Evolutionary conservation across 805 yeast species (phyloP).

Genomic region (Candida suzukii): DNA sequence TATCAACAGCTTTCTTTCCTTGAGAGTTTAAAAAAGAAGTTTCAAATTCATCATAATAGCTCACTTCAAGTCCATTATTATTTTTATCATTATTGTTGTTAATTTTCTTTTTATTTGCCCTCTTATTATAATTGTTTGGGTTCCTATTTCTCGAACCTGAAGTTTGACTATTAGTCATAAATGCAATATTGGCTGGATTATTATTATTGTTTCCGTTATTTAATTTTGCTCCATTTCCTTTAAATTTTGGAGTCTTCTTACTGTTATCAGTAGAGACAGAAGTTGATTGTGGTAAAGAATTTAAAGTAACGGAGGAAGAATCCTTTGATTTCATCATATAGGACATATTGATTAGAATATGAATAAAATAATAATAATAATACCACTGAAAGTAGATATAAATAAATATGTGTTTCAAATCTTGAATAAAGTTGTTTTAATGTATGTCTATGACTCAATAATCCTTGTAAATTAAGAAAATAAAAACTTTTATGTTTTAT

Average conservation of each 20-base stretch:
- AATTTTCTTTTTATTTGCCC: neutral
- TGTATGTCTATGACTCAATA: no score
- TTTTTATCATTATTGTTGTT: neutral
- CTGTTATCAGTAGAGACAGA: neutral
- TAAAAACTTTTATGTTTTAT: no score
- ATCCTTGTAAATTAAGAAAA: no score
- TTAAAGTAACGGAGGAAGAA: neutral
- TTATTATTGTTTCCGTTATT: no score
- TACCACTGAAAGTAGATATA: no score
- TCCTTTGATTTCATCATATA: neutral
- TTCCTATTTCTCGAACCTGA: neutral
- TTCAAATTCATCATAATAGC: conserved; percentile 10
- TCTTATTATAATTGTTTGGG: neutral
- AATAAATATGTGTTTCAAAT: no score
- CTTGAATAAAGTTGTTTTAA: no score
- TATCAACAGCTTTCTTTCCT: conserved; percentile 26
- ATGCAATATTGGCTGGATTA: no score
- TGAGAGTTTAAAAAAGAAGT: conserved; percentile 10
- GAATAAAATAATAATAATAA: no score
- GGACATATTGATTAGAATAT: no score
- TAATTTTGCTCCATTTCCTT: no score
- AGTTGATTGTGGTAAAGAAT: neutral
- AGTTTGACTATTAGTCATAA: neutral
- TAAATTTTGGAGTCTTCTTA: neutral
- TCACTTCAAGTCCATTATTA: neutral